These are phyloP conservation scores for Hyphodiscus sp. DNA, from an alignment of 2,329 filamentous ascomycete species.

Conservation along the genomic window DNA sequence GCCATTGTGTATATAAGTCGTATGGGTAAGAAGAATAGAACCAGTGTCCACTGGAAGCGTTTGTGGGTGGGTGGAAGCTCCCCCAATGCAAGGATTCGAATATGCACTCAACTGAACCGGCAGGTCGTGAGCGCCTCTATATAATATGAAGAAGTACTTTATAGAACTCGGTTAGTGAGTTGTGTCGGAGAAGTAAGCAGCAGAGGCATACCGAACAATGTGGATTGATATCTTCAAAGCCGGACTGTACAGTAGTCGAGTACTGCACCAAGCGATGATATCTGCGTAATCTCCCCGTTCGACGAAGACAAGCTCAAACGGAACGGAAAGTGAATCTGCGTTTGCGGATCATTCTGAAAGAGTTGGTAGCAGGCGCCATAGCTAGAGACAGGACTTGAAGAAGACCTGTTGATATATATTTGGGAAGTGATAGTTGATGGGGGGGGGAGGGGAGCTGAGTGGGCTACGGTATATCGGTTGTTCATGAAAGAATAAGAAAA, in stretches of 20 bases:
- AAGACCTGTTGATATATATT: constrained; percentile 15
- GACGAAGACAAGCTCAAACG: constrained; percentile 20
- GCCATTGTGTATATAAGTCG: constrained; percentile 18
- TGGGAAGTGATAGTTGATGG: background rate
- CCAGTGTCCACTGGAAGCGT: background rate
- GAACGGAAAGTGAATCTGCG: constrained; percentile 28
- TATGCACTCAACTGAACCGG: background rate
- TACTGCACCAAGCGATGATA: background rate
- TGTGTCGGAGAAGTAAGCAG: background rate
- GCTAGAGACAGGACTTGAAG: constrained; percentile 17
- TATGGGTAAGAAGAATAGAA: background rate
- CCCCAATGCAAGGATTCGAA: background rate
- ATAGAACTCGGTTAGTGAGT: background rate
- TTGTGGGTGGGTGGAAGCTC: background rate
- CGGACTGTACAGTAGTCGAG: background rate
- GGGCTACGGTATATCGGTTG: too few relatives aligned
- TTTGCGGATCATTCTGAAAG: constrained; percentile 26
- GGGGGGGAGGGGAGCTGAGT: background rate
- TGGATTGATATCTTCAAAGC: background rate
- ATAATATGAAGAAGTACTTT: background rate
- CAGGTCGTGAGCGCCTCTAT: background rate
- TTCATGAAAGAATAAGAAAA: background rate
- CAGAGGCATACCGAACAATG: background rate
- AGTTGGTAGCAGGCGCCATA: constrained; percentile 18
- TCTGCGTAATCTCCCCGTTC: constrained; percentile 2